Evolutionary conservation across 768 basidiomycete genomes (phyloP).

Genomic region (Tylopilus plumbeoviolaceoides): DNA sequence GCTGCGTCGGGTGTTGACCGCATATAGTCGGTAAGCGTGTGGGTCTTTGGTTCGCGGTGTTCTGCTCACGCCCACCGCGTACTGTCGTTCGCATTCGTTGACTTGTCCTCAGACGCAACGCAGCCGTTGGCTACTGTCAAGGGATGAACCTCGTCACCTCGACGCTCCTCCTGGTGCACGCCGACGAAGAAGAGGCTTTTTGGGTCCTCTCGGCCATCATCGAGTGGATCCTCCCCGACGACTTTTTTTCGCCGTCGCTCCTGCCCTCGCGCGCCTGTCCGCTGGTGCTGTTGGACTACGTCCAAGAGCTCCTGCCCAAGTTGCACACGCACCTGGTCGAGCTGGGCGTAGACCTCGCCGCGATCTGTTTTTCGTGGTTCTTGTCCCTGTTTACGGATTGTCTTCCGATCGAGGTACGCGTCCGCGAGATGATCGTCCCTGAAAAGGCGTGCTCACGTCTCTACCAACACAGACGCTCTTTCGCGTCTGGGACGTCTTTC

Average conservation of each 20-base stretch:
- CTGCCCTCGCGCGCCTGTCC: slow-evolving; percentile 94
- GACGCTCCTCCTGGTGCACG: slow-evolving; percentile 86
- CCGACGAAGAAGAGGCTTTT: slow-evolving; percentile 96
- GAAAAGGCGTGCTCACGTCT: neutral
- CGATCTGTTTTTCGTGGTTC: slow-evolving; percentile 99
- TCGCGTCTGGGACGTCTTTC: slow-evolving; percentile 93
- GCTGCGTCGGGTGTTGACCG: slow-evolving; percentile 81
- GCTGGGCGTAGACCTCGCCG: slow-evolving; percentile 85
- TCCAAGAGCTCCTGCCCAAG: slow-evolving; percentile 72
- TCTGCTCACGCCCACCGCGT: neutral
- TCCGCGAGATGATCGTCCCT: neutral
- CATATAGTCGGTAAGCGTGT: slow-evolving; percentile 78
- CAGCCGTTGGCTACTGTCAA: slow-evolving; percentile 90
- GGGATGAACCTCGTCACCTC: slow-evolving; percentile 96
- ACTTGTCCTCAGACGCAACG: slow-evolving; percentile 66
- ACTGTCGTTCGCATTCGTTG: too few relatives aligned
- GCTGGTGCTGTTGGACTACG: slow-evolving; percentile 82
- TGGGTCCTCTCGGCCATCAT: slow-evolving; percentile 91
- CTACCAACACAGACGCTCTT: slow-evolving; percentile 70
- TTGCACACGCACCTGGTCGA: slow-evolving; percentile 70
- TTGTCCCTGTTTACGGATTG: slow-evolving; percentile 95
- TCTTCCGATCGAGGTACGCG: slow-evolving; percentile 82
- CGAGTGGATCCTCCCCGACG: slow-evolving; percentile 82
- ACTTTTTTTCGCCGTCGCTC: slow-evolving; percentile 91
- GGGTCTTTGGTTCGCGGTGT: neutral